phyloP scores from a whole-genome alignment of 129 eudicot species.

The carrot (Daucus carota) region DNA sequence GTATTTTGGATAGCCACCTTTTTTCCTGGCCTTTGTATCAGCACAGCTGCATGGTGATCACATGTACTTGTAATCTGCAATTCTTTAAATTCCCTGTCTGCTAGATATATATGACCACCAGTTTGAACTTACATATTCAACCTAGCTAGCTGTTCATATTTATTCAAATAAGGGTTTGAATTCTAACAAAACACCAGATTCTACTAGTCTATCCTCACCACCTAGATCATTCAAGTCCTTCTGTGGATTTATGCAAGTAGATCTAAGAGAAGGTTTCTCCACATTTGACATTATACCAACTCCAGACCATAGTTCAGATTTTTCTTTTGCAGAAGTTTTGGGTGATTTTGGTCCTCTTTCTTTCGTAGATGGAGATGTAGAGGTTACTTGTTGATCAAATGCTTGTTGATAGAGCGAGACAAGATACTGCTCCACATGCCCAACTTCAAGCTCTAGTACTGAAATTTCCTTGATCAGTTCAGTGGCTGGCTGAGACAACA shows the following conservation, averaged over 20 bases:
- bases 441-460: constrained; percentile 68
- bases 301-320: constrained; percentile 35
- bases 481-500: constrained; percentile 63
- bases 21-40: too few relatives aligned
- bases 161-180: too few relatives aligned
- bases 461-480: constrained; percentile 76
- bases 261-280: constrained; percentile 18
- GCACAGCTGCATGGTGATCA: too few relatives aligned
- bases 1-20: too few relatives aligned
- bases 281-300: constrained; percentile 33
- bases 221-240: constrained; percentile 23
- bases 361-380: constrained; percentile 42
- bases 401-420: constrained; percentile 72
- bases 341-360: constrained; percentile 38
- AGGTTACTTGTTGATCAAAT: constrained; percentile 66
- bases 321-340: constrained; percentile 48
- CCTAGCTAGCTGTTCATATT: too few relatives aligned
- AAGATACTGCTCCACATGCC: constrained; percentile 83
- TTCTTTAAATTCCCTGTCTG: too few relatives aligned
- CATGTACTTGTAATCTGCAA: too few relatives aligned
- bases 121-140: too few relatives aligned
- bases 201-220: constrained; percentile 32
- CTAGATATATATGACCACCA: too few relatives aligned
- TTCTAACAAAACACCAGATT: too few relatives aligned
- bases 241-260: constrained; percentile 15